Percentiles rank a stretch among this genome's conserved stretches.
Evolutionary conservation across 805 yeast genomes (phyloP).

Genomic region (Hanseniaspora jakobsenii): DNA sequence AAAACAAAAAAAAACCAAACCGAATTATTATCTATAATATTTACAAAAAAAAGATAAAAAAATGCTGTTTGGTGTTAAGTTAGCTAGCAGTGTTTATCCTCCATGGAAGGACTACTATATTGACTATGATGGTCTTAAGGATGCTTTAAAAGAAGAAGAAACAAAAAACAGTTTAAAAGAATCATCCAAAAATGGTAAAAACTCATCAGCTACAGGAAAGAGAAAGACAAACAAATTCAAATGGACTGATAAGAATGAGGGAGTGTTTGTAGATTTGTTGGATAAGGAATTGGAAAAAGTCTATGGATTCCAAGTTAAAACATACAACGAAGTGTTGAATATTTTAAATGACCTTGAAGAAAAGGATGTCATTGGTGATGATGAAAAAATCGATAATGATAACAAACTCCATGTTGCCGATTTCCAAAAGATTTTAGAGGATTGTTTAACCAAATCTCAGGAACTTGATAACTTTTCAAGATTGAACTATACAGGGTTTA

Average conservation of each 20-base stretch:
- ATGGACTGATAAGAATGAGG: slow-evolving; percentile 67
- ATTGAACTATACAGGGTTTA: slow-evolving; percentile 86
- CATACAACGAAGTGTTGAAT: slow-evolving; percentile 56
- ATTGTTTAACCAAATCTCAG: slow-evolving; percentile 58
- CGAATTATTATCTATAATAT: too few species aligned
- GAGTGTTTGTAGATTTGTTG: slow-evolving; percentile 50
- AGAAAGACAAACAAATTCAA: slow-evolving; percentile 17
- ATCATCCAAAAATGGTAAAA: slow-evolving; percentile 17
- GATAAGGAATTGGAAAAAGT: slow-evolving; percentile 68
- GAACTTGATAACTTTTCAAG: slow-evolving; percentile 84
- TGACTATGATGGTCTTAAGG: slow-evolving; percentile 53
- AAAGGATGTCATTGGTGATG: slow-evolving; percentile 20
- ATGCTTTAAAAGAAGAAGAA: slow-evolving; percentile 56
- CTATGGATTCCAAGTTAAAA: slow-evolving; percentile 54
- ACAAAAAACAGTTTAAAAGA: slow-evolving; percentile 25
- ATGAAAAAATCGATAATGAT: slow-evolving; percentile 33
- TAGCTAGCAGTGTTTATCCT: slow-evolving; percentile 66
- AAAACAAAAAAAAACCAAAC: too few species aligned
- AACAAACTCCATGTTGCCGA: slow-evolving; percentile 42
- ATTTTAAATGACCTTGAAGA: slow-evolving; percentile 52
- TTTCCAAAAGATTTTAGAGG: slow-evolving; percentile 63
- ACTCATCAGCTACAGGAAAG: too few species aligned
- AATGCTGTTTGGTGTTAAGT: slow-evolving; percentile 80
- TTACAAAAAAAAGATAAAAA: slow-evolving; percentile 13
- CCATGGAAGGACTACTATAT: slow-evolving; percentile 79